phyloP scores from a whole-genome alignment of 345 rosid species.

The Diplotaxis tenuifolia region DNA sequence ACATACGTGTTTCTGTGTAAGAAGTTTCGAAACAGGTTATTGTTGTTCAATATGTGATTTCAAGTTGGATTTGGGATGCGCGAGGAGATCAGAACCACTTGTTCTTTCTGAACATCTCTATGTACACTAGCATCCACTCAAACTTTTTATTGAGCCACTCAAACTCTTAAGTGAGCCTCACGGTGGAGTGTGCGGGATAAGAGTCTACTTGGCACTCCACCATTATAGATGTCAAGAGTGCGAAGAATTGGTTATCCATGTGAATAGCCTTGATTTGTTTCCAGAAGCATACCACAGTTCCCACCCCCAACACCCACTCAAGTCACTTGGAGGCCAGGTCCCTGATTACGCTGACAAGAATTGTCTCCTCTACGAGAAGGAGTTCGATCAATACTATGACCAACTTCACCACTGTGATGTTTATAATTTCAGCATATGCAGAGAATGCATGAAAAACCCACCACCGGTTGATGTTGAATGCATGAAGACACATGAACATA shows the following conservation, averaged over 20 bases:
- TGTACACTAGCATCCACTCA: too few species aligned
- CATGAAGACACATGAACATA: background rate
- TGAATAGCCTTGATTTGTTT: background rate
- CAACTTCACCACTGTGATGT: background rate
- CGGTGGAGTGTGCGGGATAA: too few species aligned
- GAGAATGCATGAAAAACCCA: background rate
- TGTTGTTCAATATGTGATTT: background rate
- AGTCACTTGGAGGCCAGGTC: background rate
- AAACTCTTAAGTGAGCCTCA: too few species aligned
- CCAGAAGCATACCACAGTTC: slow-evolving; percentile 10
- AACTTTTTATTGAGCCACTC: too few species aligned
- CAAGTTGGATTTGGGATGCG: background rate
- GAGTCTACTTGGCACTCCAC: too few species aligned
- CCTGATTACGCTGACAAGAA: background rate
- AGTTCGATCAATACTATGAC: too few species aligned
- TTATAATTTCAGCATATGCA: too few species aligned
- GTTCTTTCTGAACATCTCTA: background rate
- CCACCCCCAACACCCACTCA: background rate
- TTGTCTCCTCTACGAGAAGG: background rate
- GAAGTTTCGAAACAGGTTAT: background rate
- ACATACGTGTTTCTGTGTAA: too few species aligned
- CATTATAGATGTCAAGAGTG: background rate
- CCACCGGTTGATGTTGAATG: background rate
- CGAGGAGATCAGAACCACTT: background rate
- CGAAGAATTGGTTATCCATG: background rate